Evolutionary conservation across 192 early-diverging fungal genomes (phyloP).

Genomic region (Ramicandelaber brevisporus): DNA sequence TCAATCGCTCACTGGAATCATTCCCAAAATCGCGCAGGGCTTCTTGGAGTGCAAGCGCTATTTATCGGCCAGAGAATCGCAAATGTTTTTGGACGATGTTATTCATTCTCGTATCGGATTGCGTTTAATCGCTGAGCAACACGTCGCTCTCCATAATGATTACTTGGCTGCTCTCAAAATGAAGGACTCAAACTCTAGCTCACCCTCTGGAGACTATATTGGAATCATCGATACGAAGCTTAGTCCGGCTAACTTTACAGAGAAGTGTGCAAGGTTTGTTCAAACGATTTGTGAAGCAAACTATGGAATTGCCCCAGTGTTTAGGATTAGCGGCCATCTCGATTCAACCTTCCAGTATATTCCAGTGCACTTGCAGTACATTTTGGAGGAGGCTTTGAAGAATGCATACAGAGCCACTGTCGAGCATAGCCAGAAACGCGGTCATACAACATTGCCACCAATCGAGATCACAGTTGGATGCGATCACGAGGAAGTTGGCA

Average conservation of each 20-base stretch:
- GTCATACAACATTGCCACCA: slow-evolving; percentile 27
- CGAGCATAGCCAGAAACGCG: slow-evolving; percentile 23
- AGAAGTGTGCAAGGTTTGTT: slow-evolving; percentile 39
- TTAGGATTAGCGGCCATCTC: slow-evolving; percentile 25
- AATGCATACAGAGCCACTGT: slow-evolving; percentile 77
- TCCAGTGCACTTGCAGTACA: slow-evolving; percentile 82
- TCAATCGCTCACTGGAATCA: slow-evolving; percentile 53
- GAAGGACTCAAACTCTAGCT: not conserved
- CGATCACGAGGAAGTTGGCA: slow-evolving; percentile 47
- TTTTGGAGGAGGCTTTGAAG: slow-evolving; percentile 72
- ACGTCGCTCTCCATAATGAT: slow-evolving; percentile 42
- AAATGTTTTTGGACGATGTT: slow-evolving; percentile 59
- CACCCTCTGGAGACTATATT: slow-evolving; percentile 24
- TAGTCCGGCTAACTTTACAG: slow-evolving; percentile 34
- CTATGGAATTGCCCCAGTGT: slow-evolving; percentile 57
- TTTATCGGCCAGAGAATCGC: slow-evolving; percentile 39
- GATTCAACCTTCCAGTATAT: slow-evolving; percentile 36
- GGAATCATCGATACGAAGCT: slow-evolving; percentile 68
- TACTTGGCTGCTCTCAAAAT: slow-evolving; percentile 8
- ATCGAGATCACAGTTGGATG: slow-evolving; percentile 67
- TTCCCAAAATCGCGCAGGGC: slow-evolving; percentile 73
- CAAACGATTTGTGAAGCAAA: slow-evolving; percentile 75
- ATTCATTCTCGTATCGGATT: slow-evolving; percentile 78
- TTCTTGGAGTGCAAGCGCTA: slow-evolving; percentile 79
- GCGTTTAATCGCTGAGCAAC: slow-evolving; percentile 79